These are phyloP conservation scores for Fraxinus platypoda DNA, from an alignment of 305 asterid species.

Conservation along the genomic window DNA sequence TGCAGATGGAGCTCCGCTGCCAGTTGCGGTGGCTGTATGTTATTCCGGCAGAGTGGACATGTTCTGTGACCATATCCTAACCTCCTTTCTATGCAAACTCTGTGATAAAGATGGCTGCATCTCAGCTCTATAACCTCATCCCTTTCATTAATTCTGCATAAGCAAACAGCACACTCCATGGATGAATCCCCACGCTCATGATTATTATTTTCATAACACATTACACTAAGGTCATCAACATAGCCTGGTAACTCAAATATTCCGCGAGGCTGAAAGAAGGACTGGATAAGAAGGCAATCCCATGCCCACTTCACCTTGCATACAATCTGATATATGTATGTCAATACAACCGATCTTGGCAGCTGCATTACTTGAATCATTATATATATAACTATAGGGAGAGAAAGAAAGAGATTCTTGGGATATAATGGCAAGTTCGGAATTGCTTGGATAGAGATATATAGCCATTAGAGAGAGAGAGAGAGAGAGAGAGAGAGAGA, in stretches of 20 bases:
- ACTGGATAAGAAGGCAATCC: not conserved
- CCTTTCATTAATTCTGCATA: not conserved
- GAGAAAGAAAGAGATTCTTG: not conserved
- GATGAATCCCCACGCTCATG: not conserved
- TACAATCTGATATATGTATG: not conserved
- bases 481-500: no score
- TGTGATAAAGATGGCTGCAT: conserved; percentile 18
- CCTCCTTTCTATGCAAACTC: conserved; percentile 21
- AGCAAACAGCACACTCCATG: not conserved
- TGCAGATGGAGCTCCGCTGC: not conserved
- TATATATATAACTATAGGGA: not conserved
- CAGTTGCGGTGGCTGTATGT: conserved; percentile 1
- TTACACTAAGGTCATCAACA: not conserved
- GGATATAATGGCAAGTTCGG: not conserved
- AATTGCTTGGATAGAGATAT: not conserved
- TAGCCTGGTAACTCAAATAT: not conserved
- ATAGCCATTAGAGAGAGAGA: not conserved
- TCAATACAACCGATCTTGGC: not conserved
- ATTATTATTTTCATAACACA: not conserved
- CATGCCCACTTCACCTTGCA: not conserved
- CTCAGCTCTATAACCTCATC: not conserved
- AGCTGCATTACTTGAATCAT: not conserved
- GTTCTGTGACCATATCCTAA: conserved; percentile 15
- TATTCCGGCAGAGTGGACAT: conserved; percentile 35
- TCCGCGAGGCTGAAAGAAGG: not conserved